Conservation (phyloP, 202 grass and related monocot genomes). For the Setaria viridis region DNA sequence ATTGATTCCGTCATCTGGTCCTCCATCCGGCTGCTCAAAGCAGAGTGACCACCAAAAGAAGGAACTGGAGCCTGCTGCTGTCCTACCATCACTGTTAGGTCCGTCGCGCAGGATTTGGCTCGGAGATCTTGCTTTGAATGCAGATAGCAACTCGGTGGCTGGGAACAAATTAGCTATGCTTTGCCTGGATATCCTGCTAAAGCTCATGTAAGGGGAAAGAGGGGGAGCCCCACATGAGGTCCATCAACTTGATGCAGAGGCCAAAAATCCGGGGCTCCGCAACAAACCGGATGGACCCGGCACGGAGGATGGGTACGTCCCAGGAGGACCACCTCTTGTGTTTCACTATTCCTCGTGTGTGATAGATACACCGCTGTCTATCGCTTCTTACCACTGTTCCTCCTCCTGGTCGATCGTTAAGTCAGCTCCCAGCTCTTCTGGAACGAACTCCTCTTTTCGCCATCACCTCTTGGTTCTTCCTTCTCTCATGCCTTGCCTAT, state of each 20-base stretch:
- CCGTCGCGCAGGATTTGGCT: slow-evolving; percentile 40
- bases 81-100: slow-evolving; percentile 36
- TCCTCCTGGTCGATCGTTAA: not conserved
- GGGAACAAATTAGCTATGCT: slow-evolving; percentile 38
- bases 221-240: slow-evolving; percentile 6
- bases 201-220: slow-evolving; percentile 8
- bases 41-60: not conserved
- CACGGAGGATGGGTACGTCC: slow-evolving; percentile 26
- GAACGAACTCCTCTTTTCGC: not conserved
- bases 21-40: not conserved
- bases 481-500: not conserved
- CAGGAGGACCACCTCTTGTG: slow-evolving; percentile 35
- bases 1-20: slow-evolving; percentile 1
- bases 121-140: slow-evolving; percentile 50
- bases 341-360: slow-evolving; percentile 9
- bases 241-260: slow-evolving; percentile 18
- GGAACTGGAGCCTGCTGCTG: not conserved
- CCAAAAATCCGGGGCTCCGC: slow-evolving; percentile 35
- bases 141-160: slow-evolving; percentile 37
- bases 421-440: not conserved
- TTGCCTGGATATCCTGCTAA: slow-evolving; percentile 40
- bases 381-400: slow-evolving; percentile 11
- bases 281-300: slow-evolving; percentile 52
- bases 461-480: not conserved
- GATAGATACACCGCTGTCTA: not conserved